phyloP scores from a whole-genome alignment of 352 stramenopile genomes.

The Bremia lactucae region DNA sequence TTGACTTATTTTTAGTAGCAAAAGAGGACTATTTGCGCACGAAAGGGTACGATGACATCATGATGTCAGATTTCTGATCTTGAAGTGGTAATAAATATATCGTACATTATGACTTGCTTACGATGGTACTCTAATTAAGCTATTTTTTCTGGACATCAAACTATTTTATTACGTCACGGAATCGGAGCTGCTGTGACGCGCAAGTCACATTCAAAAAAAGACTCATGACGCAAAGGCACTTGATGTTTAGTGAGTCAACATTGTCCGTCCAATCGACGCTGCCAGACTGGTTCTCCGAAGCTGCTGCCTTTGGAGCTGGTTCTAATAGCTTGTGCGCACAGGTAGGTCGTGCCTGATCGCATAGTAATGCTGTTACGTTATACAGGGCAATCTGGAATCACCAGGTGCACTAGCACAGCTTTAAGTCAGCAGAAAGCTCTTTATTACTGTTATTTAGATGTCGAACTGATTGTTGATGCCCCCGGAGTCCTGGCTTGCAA shows the following conservation, averaged over 20 bases:
- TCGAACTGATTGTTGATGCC: no score
- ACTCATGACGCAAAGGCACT: constrained; percentile 20
- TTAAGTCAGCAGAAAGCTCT: no score
- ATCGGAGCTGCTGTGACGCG: background rate
- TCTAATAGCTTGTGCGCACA: constrained; percentile 42
- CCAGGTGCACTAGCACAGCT: no score
- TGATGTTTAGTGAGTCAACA: constrained; percentile 1
- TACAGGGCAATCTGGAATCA: no score
- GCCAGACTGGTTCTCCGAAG: constrained; percentile 4
- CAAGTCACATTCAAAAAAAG: constrained; percentile 15
- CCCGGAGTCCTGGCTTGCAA: no score
- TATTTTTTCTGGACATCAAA: background rate
- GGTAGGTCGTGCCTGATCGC: constrained; percentile 45
- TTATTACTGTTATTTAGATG: no score
- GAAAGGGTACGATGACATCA: constrained; percentile 29
- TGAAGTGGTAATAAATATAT: background rate
- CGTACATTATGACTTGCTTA: no score
- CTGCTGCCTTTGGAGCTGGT: constrained; percentile 22
- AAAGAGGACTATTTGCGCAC: constrained; percentile 1
- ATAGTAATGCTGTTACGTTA: no score
- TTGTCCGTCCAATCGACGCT: constrained; percentile 8
- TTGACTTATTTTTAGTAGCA: constrained; percentile 16
- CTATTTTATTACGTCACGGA: background rate
- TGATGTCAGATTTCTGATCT: constrained; percentile 1
- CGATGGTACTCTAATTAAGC: background rate